Percentiles rank a stretch among this genome's conserved stretches.
These are phyloP conservation scores for Coniochaeta prunicola DNA, from an alignment of 2,329 filamentous ascomycete species.

Conservation along the genomic window DNA sequence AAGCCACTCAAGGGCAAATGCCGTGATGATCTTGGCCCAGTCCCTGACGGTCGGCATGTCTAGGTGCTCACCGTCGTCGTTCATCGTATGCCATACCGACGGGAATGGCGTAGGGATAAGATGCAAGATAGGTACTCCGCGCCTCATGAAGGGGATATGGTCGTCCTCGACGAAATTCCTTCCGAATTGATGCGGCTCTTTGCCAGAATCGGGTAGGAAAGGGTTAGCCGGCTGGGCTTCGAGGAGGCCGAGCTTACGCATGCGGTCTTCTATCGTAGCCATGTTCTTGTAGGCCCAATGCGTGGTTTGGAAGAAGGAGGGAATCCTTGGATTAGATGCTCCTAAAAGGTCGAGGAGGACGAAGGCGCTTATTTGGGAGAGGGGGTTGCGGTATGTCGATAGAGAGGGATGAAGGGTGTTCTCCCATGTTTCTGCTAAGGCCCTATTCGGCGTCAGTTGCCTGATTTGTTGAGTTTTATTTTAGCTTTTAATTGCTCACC, in stretches of 20 bases:
- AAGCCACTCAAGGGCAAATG: slow-evolving; percentile 88
- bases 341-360: slow-evolving; percentile 89
- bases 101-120: slow-evolving; percentile 83
- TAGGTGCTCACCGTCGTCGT: slow-evolving; percentile 78
- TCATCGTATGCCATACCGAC: slow-evolving; percentile 74
- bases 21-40: slow-evolving; percentile 78
- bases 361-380: slow-evolving; percentile 72
- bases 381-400: slow-evolving; percentile 60
- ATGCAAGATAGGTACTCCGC: slow-evolving; percentile 87
- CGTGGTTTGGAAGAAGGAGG: slow-evolving; percentile 82
- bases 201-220: slow-evolving; percentile 17
- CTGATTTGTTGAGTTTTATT: too few relatives aligned
- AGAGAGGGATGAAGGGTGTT: slow-evolving; percentile 54
- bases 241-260: slow-evolving; percentile 60
- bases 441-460: background rate
- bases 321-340: slow-evolving; percentile 57
- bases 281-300: slow-evolving; percentile 88
- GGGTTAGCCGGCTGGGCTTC: slow-evolving; percentile 39
- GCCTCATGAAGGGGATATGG: slow-evolving; percentile 80
- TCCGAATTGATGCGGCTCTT: slow-evolving; percentile 39
- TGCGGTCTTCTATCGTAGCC: slow-evolving; percentile 64
- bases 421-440: slow-evolving; percentile 49
- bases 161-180: slow-evolving; percentile 67
- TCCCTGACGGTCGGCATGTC: slow-evolving; percentile 75
- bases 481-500: too few relatives aligned